Evolutionary conservation across 1,284 basidiomycete species (phyloP).

Genomic region (Gymnopus androsaceus): DNA sequence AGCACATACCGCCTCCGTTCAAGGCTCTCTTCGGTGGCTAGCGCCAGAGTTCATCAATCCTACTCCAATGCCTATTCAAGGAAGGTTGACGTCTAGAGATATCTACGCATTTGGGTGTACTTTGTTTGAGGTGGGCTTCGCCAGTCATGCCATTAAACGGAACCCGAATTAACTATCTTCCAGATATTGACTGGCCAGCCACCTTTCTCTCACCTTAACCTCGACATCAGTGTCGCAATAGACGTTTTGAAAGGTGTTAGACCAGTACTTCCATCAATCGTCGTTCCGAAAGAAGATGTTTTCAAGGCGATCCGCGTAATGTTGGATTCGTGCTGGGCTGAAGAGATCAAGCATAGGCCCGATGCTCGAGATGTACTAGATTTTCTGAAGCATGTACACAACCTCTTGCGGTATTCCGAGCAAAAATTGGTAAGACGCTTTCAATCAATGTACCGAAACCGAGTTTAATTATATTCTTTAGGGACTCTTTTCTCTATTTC

Average conservation of each 20-base stretch:
- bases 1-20: too few species aligned
- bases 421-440: not conserved
- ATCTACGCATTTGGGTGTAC: too few species aligned
- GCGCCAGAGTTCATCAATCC: too few species aligned
- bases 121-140: too few species aligned
- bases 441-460: not conserved
- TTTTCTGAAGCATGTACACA: not conserved
- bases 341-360: not conserved
- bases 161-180: too few species aligned
- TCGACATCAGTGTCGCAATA: conserved; percentile 8
- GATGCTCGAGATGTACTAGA: not conserved
- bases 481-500: too few species aligned
- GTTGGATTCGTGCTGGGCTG: not conserved
- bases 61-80: too few species aligned
- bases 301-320: not conserved
- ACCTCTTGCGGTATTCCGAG: not conserved
- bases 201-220: conserved; percentile 8
- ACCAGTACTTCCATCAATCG: not conserved
- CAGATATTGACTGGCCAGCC: conserved; percentile 9
- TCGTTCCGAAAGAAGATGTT: not conserved
- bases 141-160: too few species aligned
- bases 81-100: too few species aligned
- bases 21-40: too few species aligned
- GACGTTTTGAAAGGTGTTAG: conserved; percentile 9
- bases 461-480: too few species aligned